Evolutionary conservation across 1,284 basidiomycete species (phyloP).

Genomic region (Cryptococcus sp.): DNA sequence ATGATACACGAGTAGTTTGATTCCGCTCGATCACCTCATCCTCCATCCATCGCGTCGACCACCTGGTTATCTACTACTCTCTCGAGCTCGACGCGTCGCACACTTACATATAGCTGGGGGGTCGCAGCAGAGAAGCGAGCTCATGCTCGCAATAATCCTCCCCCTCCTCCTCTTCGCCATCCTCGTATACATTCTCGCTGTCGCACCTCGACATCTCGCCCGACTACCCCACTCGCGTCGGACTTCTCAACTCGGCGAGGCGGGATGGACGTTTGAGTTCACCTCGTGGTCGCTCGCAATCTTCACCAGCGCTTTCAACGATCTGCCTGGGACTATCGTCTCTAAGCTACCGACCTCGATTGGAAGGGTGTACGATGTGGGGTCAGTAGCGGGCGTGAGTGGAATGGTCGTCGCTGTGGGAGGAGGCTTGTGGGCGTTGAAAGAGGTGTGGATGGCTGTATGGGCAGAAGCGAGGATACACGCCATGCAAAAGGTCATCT

Average conservation of each 20-base stretch:
- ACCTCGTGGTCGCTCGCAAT: slow-evolving; percentile 14
- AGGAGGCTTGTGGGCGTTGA: slow-evolving; percentile 20
- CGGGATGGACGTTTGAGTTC: slow-evolving; percentile 10
- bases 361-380: slow-evolving; percentile 20
- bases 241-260: slow-evolving; percentile 13
- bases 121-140: too few species aligned
- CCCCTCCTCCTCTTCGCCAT: slow-evolving; percentile 16
- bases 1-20: too few species aligned
- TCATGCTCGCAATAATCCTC: slow-evolving; percentile 22
- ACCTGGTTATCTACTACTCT: too few species aligned
- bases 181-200: slow-evolving; percentile 12
- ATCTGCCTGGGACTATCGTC: slow-evolving; percentile 12
- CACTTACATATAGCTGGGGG: too few species aligned
- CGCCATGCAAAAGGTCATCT: slow-evolving; percentile 11
- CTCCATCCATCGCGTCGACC: too few species aligned
- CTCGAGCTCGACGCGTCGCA: too few species aligned
- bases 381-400: slow-evolving; percentile 8
- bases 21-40: too few species aligned
- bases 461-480: slow-evolving; percentile 30
- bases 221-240: slow-evolving; percentile 3
- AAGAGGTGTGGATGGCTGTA: slow-evolving; percentile 25
- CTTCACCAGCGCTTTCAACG: slow-evolving; percentile 24
- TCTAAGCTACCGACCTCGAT: background rate
- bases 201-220: slow-evolving; percentile 1
- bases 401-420: slow-evolving; percentile 6